Evolutionary conservation across 805 yeast species (phyloP).

Genomic region (Lachancea sp.): DNA sequence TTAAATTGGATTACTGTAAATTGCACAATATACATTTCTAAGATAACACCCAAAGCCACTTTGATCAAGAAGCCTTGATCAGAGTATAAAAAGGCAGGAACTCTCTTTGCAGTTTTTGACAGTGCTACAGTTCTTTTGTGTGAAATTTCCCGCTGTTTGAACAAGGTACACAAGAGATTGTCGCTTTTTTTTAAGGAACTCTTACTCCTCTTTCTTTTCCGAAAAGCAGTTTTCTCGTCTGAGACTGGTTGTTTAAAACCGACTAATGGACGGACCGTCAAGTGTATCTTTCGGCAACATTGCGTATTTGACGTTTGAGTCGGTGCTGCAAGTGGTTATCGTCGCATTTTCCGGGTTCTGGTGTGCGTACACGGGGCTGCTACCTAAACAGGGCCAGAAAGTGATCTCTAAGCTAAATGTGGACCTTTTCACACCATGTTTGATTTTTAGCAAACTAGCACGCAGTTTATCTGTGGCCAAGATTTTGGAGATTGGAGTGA

Average conservation of each 20-base stretch:
- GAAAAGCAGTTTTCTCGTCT: too few species aligned
- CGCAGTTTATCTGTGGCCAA: constrained; percentile 64
- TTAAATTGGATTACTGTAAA: too few species aligned
- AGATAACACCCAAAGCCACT: neutral
- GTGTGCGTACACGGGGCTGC: constrained; percentile 68
- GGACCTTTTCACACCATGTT: constrained; percentile 89
- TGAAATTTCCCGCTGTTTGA: too few species aligned
- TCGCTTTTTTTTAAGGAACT: too few species aligned
- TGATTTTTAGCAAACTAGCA: constrained; percentile 79
- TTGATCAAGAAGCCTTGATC: too few species aligned
- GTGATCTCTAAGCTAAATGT: constrained; percentile 73
- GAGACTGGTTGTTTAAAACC: too few species aligned
- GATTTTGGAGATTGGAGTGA: constrained; percentile 70
- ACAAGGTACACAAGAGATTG: too few species aligned
- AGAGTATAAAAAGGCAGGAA: too few species aligned
- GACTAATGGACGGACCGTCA: constrained; percentile 14
- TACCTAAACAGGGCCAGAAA: constrained; percentile 70
- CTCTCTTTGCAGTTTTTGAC: too few species aligned
- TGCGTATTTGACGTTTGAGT: constrained; percentile 74
- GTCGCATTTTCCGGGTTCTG: constrained; percentile 82
- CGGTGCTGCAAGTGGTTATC: constrained; percentile 82
- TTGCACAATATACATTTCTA: too few species aligned
- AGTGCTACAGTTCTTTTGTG: too few species aligned
- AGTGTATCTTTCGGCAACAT: constrained; percentile 30
- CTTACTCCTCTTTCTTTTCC: too few species aligned